Base-by-base conservation (phyloP, 78 protist species). In the Parvularia atlantis region DNA sequence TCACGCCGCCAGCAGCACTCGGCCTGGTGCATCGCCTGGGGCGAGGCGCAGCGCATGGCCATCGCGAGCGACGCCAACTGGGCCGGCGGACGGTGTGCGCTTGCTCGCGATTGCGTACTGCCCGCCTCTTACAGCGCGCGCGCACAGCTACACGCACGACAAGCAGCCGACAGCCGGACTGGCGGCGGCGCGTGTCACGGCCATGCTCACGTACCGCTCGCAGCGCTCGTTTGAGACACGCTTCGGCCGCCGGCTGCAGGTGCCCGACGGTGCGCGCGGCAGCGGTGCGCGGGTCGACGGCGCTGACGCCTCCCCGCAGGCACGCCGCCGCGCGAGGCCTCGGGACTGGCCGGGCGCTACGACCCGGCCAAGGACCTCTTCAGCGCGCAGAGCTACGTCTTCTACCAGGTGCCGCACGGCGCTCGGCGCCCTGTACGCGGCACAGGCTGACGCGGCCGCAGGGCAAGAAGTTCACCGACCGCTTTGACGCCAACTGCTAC, bases 401-500 rank as follows among this genome's bases (percentile, higher is more conserved):
- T 58, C 20, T 71, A 60, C 64, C 76, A 71, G 17, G 69, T 57
- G 26, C 66, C n/a, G n/a, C n/a, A n/a, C n/a, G n/a, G 14, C 28
- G 54, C 54, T 50, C 17, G 54, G 54, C 17, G 54, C 54, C 54
- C 14, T 20, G 54, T 50, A 14, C 17, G 14, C 54, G 14, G 17
- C 17, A 14, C 28, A 20, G 54, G 28, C 14, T 17, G 28, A 50
- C n/a, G n/a, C n/a, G n/a, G n/a, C n/a, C n/a, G n/a, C n/a, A n/a
- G n/a, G n/a, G n/a, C n/a, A n/a, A 22, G 52, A 73, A 73, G 69
- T 37, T 73, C 6, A 39, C 28, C 30, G 16, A 40, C 5, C 68
- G 78, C 6, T 73, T 63, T 26, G 78, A 73, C 48, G 78, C 69
- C 33, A 43, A 41, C 37, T 73, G 78, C 61, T 73, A 73, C 62